A percentile compares a stretch with the other conserved stretches of the same genome.
phyloP scores from a whole-genome alignment of 164 flowering plant genomes.

The Euptelea pleiosperma region DNA sequence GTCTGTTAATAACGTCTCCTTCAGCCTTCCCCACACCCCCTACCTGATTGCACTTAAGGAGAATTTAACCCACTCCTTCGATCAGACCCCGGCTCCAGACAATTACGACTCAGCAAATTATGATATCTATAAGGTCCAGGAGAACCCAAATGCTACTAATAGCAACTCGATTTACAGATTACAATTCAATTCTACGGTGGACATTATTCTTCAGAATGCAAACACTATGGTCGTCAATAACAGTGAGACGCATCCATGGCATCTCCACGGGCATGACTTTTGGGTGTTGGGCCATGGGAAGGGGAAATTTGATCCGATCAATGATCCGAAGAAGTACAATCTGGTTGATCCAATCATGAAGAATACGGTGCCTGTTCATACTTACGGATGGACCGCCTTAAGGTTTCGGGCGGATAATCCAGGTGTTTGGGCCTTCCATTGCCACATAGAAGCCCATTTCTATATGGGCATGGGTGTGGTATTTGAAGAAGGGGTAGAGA shows the following conservation, averaged over 20 bases:
- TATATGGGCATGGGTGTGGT: slow-evolving; percentile 83
- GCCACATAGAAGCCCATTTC: slow-evolving; percentile 83
- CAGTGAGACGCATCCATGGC: slow-evolving; percentile 96
- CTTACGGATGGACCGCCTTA: slow-evolving; percentile 77
- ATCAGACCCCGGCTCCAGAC: slow-evolving; percentile 53
- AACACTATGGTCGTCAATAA: slow-evolving; percentile 38
- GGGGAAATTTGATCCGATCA: slow-evolving; percentile 52
- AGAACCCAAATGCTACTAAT: slow-evolving; percentile 47
- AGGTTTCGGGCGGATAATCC: slow-evolving; percentile 72
- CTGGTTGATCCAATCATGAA: slow-evolving; percentile 68
- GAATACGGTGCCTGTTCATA: slow-evolving; percentile 73
- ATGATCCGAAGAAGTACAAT: slow-evolving; percentile 50
- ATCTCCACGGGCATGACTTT: slow-evolving; percentile 84
- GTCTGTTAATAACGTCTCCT: slow-evolving; percentile 77
- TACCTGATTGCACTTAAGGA: slow-evolving; percentile 62
- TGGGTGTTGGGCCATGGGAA: slow-evolving; percentile 81
- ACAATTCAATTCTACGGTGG: slow-evolving; percentile 61
- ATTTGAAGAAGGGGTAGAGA: slow-evolving; percentile 68
- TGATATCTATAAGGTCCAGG: slow-evolving; percentile 32
- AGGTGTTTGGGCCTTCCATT: slow-evolving; percentile 82
- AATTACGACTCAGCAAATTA: slow-evolving; percentile 39
- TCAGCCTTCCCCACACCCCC: slow-evolving; percentile 64
- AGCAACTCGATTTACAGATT: slow-evolving; percentile 49
- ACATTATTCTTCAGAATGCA: slow-evolving; percentile 68
- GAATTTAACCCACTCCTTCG: slow-evolving; percentile 30